These are phyloP conservation scores for Eimeria acervulina DNA, from an alignment of 169 alveolate species.

Conservation along the genomic window DNA sequence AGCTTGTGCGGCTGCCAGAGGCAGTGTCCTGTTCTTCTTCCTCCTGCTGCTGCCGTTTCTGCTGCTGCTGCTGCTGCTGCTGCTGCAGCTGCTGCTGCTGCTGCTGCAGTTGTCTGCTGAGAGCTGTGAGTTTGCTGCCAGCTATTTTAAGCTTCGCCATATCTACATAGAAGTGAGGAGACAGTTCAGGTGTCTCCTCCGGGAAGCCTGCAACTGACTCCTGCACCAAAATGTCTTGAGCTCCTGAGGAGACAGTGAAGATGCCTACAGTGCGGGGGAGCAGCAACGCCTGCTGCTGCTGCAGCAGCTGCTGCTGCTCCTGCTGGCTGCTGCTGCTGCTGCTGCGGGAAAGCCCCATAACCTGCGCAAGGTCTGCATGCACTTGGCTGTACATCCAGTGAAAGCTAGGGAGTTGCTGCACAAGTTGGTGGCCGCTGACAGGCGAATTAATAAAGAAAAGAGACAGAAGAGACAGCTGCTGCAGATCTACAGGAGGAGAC, in stretches of 20 bases:
- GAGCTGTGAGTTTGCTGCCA: not conserved
- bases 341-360: not conserved
- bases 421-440: slow-evolving; percentile 45
- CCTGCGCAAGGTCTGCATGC: slow-evolving; percentile 17
- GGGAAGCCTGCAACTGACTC: slow-evolving; percentile 45
- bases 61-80: slow-evolving; percentile 50
- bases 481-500: not conserved
- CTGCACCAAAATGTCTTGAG: slow-evolving; percentile 14
- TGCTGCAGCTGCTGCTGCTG: not conserved
- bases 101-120: slow-evolving; percentile 32
- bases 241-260: slow-evolving; percentile 16
- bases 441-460: slow-evolving; percentile 6
- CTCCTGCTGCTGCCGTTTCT: not conserved
- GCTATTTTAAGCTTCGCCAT: not conserved
- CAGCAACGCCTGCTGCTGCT: slow-evolving; percentile 32
- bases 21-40: not conserved
- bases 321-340: slow-evolving; percentile 15
- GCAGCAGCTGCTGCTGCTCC: slow-evolving; percentile 24
- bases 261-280: slow-evolving; percentile 5
- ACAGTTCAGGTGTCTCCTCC: not conserved
- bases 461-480: not conserved
- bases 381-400: slow-evolving; percentile 35
- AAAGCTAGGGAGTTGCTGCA: slow-evolving; percentile 10
- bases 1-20: not conserved
- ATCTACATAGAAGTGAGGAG: not conserved